These are phyloP conservation scores for Pezicula radicicola DNA, from an alignment of 2,329 filamentous ascomycete species.

Conservation along the genomic window DNA sequence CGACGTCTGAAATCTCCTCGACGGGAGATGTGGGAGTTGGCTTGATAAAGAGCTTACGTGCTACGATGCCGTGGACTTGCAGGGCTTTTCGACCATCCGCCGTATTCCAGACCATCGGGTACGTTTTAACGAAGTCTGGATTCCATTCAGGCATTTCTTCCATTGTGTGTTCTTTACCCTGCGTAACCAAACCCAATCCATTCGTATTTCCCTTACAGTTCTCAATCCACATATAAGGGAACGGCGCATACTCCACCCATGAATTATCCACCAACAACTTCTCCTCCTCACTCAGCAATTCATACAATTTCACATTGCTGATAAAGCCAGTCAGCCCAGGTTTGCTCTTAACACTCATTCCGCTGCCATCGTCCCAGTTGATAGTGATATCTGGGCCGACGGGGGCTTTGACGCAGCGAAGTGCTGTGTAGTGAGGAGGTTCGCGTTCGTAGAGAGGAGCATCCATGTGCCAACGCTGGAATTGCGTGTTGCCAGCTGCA, in stretches of 20 bases:
- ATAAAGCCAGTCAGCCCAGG: constrained; percentile 42
- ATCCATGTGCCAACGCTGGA: constrained; percentile 48
- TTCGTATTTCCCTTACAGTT: constrained; percentile 36
- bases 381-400: constrained; percentile 32
- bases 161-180: constrained; percentile 35
- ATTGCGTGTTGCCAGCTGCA: constrained; percentile 37
- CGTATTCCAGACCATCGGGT: constrained; percentile 45
- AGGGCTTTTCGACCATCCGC: constrained; percentile 39
- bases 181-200: constrained; percentile 35
- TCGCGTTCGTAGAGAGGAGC: constrained; percentile 39
- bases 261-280: constrained; percentile 37
- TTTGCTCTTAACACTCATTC: constrained; percentile 37
- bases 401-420: constrained; percentile 37
- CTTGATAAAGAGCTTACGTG: constrained; percentile 35
- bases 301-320: constrained; percentile 39
- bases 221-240: constrained; percentile 42
- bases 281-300: constrained; percentile 39
- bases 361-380: constrained; percentile 40
- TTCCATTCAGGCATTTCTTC: constrained; percentile 35
- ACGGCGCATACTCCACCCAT: constrained; percentile 43
- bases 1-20: constrained; percentile 34
- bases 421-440: constrained; percentile 39
- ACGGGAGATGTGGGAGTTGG: constrained; percentile 30
- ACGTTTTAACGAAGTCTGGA: constrained; percentile 33
- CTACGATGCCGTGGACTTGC: constrained; percentile 39